phyloP scores from a whole-genome alignment of 768 basidiomycete species.

The Mycena vulgaris region DNA sequence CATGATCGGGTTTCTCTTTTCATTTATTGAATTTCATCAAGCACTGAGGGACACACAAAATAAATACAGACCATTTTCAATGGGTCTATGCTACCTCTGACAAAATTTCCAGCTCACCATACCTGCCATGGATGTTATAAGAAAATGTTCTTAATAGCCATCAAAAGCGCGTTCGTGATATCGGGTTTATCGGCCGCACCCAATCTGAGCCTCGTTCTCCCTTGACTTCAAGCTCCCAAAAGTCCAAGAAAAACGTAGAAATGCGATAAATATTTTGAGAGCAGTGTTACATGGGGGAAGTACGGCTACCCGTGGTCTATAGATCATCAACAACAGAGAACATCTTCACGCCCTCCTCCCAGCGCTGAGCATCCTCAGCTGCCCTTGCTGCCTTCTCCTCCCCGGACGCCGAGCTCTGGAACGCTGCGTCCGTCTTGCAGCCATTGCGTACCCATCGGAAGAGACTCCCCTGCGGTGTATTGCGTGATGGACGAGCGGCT shows the following conservation, averaged over 20 bases:
- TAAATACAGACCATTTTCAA: not conserved
- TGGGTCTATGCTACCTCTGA: not conserved
- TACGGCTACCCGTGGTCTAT: not conserved
- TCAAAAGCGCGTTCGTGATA: conserved; percentile 4
- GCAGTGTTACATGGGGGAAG: not conserved
- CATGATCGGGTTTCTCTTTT: conserved; percentile 1
- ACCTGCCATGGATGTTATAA: not conserved
- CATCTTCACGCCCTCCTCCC: conserved; percentile 12
- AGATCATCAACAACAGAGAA: not conserved
- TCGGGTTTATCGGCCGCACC: not conserved
- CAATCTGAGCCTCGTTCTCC: not conserved
- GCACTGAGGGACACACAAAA: not conserved
- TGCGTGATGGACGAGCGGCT: too few species aligned
- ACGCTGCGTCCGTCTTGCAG: too few species aligned
- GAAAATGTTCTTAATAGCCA: not conserved
- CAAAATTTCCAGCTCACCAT: not conserved
- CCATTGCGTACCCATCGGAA: too few species aligned
- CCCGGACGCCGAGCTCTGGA: too few species aligned
- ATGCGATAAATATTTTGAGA: not conserved
- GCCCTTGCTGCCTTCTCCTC: conserved; percentile 10
- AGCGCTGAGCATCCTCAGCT: conserved; percentile 1
- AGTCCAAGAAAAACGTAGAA: not conserved
- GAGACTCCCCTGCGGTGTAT: too few species aligned
- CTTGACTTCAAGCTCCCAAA: not conserved
- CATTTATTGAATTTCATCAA: not conserved